Evolutionary conservation across 2,329 filamentous ascomycete species (phyloP).

Genomic region (Chaetomiaceae sp.): DNA sequence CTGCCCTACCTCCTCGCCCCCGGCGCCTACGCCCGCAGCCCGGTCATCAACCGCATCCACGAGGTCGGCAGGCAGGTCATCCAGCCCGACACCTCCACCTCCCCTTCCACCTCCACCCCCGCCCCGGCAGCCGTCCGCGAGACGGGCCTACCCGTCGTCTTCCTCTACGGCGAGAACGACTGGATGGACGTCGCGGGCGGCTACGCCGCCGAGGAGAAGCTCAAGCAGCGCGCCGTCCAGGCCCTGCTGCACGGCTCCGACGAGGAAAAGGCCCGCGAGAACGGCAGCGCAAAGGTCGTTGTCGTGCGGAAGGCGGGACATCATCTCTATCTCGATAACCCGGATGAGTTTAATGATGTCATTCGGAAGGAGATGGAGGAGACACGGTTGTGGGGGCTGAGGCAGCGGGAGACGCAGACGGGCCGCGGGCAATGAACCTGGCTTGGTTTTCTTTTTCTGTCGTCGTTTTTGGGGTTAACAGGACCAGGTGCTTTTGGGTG

Average conservation of each 20-base stretch:
- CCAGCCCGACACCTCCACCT: constrained; percentile 29
- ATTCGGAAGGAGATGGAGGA: constrained; percentile 51
- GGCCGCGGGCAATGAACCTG: no score
- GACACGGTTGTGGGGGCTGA: constrained; percentile 31
- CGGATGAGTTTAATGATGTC: constrained; percentile 52
- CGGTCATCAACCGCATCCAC: constrained; percentile 81
- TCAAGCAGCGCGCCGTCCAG: constrained; percentile 62
- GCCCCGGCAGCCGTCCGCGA: constrained; percentile 42
- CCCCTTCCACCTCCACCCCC: no score
- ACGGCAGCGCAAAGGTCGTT: constrained; percentile 76
- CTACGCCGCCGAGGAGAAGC: constrained; percentile 70
- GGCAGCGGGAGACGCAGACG: no score
- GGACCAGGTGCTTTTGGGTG: no score
- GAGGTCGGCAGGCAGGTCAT: constrained; percentile 72
- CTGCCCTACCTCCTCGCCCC: constrained; percentile 89
- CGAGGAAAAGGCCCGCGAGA: constrained; percentile 67
- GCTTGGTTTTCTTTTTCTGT: no score
- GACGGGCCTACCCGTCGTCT: constrained; percentile 73
- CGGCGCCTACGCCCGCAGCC: constrained; percentile 83
- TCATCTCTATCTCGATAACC: constrained; percentile 57
- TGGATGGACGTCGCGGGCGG: constrained; percentile 98
- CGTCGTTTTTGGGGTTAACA: no score
- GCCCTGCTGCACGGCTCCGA: constrained; percentile 56
- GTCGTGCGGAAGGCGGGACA: constrained; percentile 62
- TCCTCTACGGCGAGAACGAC: constrained; percentile 97